Evolutionary conservation across 2,329 filamentous ascomycete genomes (phyloP).

Genomic region (Fusarium sp.): DNA sequence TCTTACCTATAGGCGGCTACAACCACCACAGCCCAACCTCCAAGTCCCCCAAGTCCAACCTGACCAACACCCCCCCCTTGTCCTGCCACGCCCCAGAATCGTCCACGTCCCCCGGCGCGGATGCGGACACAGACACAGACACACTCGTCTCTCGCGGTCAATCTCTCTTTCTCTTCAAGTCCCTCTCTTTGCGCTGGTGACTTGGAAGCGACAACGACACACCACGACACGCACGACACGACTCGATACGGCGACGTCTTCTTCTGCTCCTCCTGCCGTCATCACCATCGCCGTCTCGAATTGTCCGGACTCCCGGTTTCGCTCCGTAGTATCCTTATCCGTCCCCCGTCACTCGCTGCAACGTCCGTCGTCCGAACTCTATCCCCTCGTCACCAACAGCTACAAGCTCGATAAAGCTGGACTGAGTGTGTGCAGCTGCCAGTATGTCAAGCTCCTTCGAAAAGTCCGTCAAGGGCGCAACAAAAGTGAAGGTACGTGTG

Average conservation of each 20-base stretch:
- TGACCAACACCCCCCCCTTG: slow-evolving; percentile 42
- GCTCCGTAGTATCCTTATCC: slow-evolving; percentile 29
- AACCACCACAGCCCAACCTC: slow-evolving; percentile 42
- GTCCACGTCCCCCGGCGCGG: slow-evolving; percentile 46
- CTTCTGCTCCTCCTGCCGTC: slow-evolving; percentile 6
- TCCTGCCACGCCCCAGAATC: slow-evolving; percentile 46
- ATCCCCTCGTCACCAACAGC: slow-evolving; percentile 21
- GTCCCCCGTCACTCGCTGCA: slow-evolving; percentile 39
- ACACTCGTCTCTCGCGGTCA: slow-evolving; percentile 38
- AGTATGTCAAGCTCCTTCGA: slow-evolving; percentile 90
- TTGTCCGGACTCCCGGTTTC: slow-evolving; percentile 21
- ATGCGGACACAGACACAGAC: slow-evolving; percentile 44
- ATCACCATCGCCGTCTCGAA: slow-evolving; percentile 24
- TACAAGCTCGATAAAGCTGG: slow-evolving; percentile 24
- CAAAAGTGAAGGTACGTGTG: slow-evolving; percentile 86
- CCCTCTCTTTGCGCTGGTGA: slow-evolving; percentile 45
- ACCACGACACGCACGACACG: slow-evolving; percentile 17
- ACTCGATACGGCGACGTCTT: slow-evolving; percentile 30
- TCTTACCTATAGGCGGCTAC: slow-evolving; percentile 31
- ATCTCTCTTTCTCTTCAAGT: slow-evolving; percentile 42
- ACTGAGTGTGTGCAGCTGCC: slow-evolving; percentile 34
- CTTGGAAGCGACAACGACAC: slow-evolving; percentile 22
- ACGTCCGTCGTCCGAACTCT: slow-evolving; percentile 31
- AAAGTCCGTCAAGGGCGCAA: slow-evolving; percentile 98
- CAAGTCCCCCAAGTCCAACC: slow-evolving; percentile 24